phyloP scores from a whole-genome alignment of 768 basidiomycete species.

The Dendrothele bispora region DNA sequence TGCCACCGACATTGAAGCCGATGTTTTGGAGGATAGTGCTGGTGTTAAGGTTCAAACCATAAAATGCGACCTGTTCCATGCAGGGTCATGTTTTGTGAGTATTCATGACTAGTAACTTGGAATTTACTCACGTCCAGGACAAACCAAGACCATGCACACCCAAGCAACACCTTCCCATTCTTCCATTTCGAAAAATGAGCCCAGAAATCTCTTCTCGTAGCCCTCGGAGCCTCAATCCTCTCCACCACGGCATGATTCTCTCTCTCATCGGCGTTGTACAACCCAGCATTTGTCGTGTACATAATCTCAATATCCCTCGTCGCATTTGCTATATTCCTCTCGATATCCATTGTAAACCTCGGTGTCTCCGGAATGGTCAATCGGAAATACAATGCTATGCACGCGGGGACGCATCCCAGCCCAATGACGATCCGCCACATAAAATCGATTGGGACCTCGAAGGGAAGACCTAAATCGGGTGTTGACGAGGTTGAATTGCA shows the following conservation, averaged over 20 bases:
- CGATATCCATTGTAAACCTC: constrained; percentile 77
- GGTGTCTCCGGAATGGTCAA: constrained; percentile 91
- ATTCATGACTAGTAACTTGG: background rate
- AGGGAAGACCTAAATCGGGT: too few relatives aligned
- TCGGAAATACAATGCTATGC: constrained; percentile 85
- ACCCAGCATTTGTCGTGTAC: constrained; percentile 47
- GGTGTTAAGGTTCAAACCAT: constrained; percentile 85
- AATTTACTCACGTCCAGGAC: constrained; percentile 73
- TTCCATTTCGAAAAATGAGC: constrained; percentile 69
- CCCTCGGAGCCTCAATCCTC: constrained; percentile 68
- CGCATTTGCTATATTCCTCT: constrained; percentile 36
- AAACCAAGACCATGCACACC: constrained; percentile 84
- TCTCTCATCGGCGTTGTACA: constrained; percentile 51
- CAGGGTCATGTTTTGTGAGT: background rate
- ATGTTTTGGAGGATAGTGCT: constrained; percentile 73
- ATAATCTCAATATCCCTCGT: constrained; percentile 91
- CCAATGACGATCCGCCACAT: constrained; percentile 91
- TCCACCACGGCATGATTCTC: constrained; percentile 57
- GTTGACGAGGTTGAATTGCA: too few relatives aligned
- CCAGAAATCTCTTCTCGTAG: constrained; percentile 65
- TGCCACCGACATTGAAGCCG: constrained; percentile 56
- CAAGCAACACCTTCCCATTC: constrained; percentile 78
- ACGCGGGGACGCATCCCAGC: constrained; percentile 79
- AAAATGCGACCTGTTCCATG: constrained; percentile 69
- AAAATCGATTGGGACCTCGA: constrained; percentile 65